phyloP scores from a whole-genome alignment of 768 basidiomycete species.

The Gloeopeniophorella convolvens region DNA sequence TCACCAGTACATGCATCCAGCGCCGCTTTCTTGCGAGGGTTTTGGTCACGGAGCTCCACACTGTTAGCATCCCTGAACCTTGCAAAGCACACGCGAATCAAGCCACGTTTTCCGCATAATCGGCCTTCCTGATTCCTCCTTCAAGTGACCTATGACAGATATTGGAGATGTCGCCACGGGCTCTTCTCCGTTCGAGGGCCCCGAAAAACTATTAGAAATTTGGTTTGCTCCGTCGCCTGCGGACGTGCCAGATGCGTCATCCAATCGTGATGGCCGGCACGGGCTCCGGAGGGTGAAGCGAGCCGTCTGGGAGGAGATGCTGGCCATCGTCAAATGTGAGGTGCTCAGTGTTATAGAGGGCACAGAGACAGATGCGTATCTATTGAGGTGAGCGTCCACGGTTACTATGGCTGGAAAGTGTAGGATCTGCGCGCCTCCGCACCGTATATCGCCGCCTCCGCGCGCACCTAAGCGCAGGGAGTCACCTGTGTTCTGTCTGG shows the following conservation, averaged over 20 bases:
- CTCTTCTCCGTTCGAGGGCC: slow-evolving; percentile 74
- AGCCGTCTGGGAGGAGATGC: slow-evolving; percentile 91
- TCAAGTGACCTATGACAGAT: slow-evolving; percentile 8
- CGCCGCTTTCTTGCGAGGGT: background rate
- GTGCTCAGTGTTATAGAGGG: slow-evolving; percentile 88
- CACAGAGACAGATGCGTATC: slow-evolving; percentile 88
- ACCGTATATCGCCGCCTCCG: background rate
- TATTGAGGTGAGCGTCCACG: slow-evolving; percentile 66
- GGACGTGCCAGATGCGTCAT: slow-evolving; percentile 43
- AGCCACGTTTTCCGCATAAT: too few relatives aligned
- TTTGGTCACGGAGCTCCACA: background rate
- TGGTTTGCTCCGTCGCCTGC: slow-evolving; percentile 88
- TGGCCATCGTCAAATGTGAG: slow-evolving; percentile 94
- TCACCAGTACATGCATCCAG: slow-evolving; percentile 17
- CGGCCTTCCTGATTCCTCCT: background rate
- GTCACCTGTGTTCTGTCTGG: background rate
- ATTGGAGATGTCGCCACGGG: background rate
- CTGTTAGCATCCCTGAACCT: slow-evolving; percentile 9
- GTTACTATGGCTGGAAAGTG: background rate
- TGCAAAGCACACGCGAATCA: too few relatives aligned
- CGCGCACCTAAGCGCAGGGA: background rate
- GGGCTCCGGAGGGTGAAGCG: slow-evolving; percentile 77
- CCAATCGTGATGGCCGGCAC: slow-evolving; percentile 36
- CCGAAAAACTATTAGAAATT: slow-evolving; percentile 92
- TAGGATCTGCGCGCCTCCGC: background rate